A percentile compares a stretch with the other conserved stretches of the same genome.
Evolutionary conservation across 495 filamentous ascomycete genomes (phyloP).

Genomic region (Trichoderma erinaceum): DNA sequence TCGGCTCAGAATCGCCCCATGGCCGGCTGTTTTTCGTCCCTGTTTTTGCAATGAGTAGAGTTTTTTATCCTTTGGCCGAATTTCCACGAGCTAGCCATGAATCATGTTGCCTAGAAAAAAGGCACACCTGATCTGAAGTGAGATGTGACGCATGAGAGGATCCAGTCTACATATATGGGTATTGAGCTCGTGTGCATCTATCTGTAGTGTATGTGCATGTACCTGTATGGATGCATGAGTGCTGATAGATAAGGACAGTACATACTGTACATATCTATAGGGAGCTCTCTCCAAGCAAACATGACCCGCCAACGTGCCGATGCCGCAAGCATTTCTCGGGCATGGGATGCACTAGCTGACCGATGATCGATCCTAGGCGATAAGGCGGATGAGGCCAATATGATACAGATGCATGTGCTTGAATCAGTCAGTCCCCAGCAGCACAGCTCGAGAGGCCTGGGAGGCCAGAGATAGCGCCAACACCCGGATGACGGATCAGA

Average conservation of each 20-base stretch:
- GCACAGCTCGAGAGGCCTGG: too few relatives aligned
- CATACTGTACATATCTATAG: too few relatives aligned
- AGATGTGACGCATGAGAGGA: too few relatives aligned
- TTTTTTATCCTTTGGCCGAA: background rate
- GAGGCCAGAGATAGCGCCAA: background rate
- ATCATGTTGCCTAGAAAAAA: background rate
- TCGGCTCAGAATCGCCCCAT: background rate
- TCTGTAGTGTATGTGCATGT: too few relatives aligned
- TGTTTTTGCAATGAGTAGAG: background rate
- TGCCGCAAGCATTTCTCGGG: background rate
- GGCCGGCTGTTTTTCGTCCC: background rate
- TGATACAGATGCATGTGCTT: background rate
- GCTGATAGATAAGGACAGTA: too few relatives aligned
- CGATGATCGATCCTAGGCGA: background rate
- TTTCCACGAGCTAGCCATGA: background rate
- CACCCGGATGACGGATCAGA: background rate
- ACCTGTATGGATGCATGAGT: too few relatives aligned
- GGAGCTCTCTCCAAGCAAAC: too few relatives aligned
- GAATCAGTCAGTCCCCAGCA: too few relatives aligned
- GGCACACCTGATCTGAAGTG: background rate
- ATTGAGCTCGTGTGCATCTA: too few relatives aligned
- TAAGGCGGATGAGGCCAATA: background rate
- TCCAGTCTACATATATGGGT: too few relatives aligned
- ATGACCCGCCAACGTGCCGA: background rate
- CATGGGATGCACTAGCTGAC: background rate